A percentile compares a stretch with the other conserved stretches of the same genome.
Conservation (phyloP, 192 early-diverging fungal genomes). For the Gamsiella multidivaricata region DNA sequence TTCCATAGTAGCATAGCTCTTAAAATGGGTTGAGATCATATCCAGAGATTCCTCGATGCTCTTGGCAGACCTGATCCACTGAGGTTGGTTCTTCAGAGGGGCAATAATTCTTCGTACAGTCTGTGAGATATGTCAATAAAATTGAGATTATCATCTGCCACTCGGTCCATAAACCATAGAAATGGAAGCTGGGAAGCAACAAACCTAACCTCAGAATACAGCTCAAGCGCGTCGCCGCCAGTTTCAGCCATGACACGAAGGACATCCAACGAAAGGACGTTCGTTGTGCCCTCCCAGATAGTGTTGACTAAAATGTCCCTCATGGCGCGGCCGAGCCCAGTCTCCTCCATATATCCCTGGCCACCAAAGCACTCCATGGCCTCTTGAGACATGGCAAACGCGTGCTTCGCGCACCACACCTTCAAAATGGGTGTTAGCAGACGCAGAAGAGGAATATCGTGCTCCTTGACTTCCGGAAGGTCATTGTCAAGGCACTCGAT, state of each 20-base stretch:
- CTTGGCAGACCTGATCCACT: slow-evolving; percentile 23
- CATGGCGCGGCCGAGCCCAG: slow-evolving; percentile 65
- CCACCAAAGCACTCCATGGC: slow-evolving; percentile 78
- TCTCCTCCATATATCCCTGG: slow-evolving; percentile 81
- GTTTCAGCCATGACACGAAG: slow-evolving; percentile 64
- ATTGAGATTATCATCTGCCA: background rate
- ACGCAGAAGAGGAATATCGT: slow-evolving; percentile 60
- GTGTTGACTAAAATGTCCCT: slow-evolving; percentile 71
- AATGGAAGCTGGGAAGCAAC: too few species aligned
- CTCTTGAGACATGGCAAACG: slow-evolving; percentile 61
- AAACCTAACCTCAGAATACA: slow-evolving; percentile 54
- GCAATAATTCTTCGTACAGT: slow-evolving; percentile 35
- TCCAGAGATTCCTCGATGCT: slow-evolving; percentile 13
- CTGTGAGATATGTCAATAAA: background rate
- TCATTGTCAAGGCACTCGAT: slow-evolving; percentile 51
- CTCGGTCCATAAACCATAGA: too few species aligned
- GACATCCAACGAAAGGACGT: slow-evolving; percentile 74
- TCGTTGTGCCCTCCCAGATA: slow-evolving; percentile 85
- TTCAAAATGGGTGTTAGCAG: slow-evolving; percentile 77
- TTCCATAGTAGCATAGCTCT: slow-evolving; percentile 38
- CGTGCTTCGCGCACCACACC: slow-evolving; percentile 63
- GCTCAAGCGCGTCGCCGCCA: slow-evolving; percentile 57
- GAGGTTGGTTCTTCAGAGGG: slow-evolving; percentile 39
- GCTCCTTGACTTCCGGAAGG: slow-evolving; percentile 30
- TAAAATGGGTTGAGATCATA: slow-evolving; percentile 30